Conservation (phyloP, 768 basidiomycete genomes). For the Cubamyces lactineus region DNA sequence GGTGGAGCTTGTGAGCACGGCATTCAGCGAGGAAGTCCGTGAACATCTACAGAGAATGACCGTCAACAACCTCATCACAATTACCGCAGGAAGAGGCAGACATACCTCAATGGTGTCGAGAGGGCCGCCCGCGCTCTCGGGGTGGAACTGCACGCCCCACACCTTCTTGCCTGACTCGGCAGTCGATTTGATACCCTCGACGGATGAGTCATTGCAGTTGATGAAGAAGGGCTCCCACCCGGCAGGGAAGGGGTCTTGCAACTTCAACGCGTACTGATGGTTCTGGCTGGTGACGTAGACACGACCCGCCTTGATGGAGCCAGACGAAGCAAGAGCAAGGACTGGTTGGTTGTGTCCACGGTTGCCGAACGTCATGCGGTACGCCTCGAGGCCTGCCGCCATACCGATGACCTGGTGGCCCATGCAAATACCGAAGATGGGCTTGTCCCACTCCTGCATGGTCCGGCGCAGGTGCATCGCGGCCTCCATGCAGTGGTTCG, state of each 20-base stretch:
- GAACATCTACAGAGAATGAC: slow-evolving; percentile 69
- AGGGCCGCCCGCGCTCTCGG: slow-evolving; percentile 97
- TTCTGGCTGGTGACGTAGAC: slow-evolving; percentile 99
- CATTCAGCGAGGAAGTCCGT: slow-evolving; percentile 89
- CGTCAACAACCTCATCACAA: slow-evolving; percentile 1
- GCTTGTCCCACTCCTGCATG: slow-evolving; percentile 86
- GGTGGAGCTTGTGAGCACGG: slow-evolving; percentile 53
- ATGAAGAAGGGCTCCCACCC: slow-evolving; percentile 99
- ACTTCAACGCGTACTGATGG: slow-evolving; percentile 95
- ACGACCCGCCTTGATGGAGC: slow-evolving; percentile 92
- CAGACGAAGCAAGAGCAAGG: slow-evolving; percentile 88
- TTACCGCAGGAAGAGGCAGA: slow-evolving; percentile 11
- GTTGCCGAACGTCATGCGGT: slow-evolving; percentile 99
- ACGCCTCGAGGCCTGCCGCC: slow-evolving; percentile 95
- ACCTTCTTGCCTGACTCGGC: slow-evolving; percentile 84
- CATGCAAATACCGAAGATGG: slow-evolving; percentile 99
- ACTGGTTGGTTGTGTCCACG: slow-evolving; percentile 99
- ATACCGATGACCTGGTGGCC: slow-evolving; percentile 98
- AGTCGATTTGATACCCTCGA: slow-evolving; percentile 98
- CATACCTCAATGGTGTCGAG: slow-evolving; percentile 95
- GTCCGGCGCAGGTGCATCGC: slow-evolving; percentile 80
- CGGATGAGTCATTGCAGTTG: slow-evolving; percentile 98
- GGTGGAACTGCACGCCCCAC: slow-evolving; percentile 99
- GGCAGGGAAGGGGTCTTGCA: slow-evolving; percentile 92
- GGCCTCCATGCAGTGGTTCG: slow-evolving; percentile 84